Conservation (phyloP, 176 grass and related monocot genomes). For the Urochloa ruziziensis region DNA sequence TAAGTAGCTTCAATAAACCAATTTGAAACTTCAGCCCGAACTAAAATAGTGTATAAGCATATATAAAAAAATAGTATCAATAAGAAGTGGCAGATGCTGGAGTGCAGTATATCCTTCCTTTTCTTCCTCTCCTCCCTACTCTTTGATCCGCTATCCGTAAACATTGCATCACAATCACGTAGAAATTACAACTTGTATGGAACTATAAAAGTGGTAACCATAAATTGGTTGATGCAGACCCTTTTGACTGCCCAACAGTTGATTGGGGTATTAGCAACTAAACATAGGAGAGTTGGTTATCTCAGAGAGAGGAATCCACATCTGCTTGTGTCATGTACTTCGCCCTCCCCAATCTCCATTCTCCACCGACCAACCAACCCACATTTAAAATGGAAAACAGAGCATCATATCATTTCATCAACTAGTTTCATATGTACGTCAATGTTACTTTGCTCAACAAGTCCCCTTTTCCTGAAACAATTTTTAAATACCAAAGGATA, state of each 20-base stretch:
- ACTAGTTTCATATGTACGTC: background rate
- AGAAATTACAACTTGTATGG: background rate
- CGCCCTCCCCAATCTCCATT: constrained; percentile 19
- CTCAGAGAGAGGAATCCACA: background rate
- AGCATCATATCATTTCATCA: constrained; percentile 1
- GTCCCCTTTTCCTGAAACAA: background rate
- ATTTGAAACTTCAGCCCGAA: background rate
- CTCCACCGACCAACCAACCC: constrained; percentile 25
- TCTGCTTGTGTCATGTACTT: constrained; percentile 16
- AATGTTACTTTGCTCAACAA: background rate
- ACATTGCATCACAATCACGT: background rate
- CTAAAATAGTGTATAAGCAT: background rate
- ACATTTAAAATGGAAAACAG: constrained; percentile 20
- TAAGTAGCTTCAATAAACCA: background rate
- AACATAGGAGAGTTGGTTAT: constrained; percentile 7
- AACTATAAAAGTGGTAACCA: background rate
- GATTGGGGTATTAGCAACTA: background rate
- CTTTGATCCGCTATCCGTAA: background rate
- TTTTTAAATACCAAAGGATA: background rate
- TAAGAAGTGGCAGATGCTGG: no score
- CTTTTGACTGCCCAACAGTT: background rate
- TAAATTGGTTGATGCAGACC: constrained; percentile 4
- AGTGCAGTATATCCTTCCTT: background rate
- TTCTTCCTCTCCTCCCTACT: background rate
- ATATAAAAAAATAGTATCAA: background rate